Evolutionary conservation across 441 rosid genomes (phyloP), one percentile per base, ranked within the genome.

Genomic region (Mallotus japonicus): DNA sequence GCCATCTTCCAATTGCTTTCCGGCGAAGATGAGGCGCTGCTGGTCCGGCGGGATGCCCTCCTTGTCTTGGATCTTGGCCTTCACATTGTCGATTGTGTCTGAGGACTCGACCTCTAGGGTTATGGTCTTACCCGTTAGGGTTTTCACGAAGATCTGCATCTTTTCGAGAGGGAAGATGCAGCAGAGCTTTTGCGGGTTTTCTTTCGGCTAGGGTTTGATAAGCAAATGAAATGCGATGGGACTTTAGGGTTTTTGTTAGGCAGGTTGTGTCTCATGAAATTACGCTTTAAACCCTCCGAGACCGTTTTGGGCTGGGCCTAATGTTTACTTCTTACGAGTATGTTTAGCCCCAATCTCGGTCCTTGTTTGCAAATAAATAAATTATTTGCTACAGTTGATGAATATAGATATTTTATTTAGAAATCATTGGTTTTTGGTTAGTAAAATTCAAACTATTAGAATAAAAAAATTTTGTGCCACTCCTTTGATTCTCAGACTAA

Each of bases 91-190:
- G 80, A 90, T 87, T 37, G 90, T 90, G 78, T 91, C 93, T 0
- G 89, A 88, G 2, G 93, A 87, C 47, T 91, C 92, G 0, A 88
- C 92, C 87, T 90, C 90, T 8, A 88, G 84, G 47, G 92, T 88
- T 56, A 90, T 87, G 44, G 92, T 90, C 84, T 90, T 90, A 16
- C 89, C 90, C 65, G 93, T 90, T 22, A 90, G 83, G 84, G 96
- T 88, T 77, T 89, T 90, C 79, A 89, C 92, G 84, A 90, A 90
- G 86, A 90, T 89, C 89, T 89, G 92, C 95, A 90, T 90, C 86
- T 73, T 83, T 56, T 64, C 69, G 64, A 46, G 65, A 70, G 57
- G 15, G 42, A n/a, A 57, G 56, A 40, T 10, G 51, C 8, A 10
- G 49, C 54, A n/a, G 40, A 37, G 40, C 40, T 37, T 62, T 17